Percentiles rank a stretch among this genome's conserved stretches.
Conservation (phyloP, 495 filamentous ascomycete species). For the Daldinia bambusicola region DNA sequence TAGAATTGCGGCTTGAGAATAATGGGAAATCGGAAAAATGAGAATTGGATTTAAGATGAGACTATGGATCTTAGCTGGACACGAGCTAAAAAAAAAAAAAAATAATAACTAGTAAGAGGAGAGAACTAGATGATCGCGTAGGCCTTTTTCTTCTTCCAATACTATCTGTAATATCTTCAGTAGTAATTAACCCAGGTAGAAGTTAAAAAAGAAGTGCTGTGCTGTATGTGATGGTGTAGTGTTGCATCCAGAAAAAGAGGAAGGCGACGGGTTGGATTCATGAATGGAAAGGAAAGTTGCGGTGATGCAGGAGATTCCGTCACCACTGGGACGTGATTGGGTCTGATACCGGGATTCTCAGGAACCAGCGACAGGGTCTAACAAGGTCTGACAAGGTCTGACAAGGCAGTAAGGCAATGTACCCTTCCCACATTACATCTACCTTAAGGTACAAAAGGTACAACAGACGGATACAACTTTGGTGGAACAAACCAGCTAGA, state of each 20-base stretch:
- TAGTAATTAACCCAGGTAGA: not conserved
- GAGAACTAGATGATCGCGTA: not conserved
- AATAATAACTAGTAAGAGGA: not conserved
- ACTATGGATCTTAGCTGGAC: not conserved
- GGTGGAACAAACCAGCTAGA: no score
- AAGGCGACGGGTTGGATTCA: conserved; percentile 13
- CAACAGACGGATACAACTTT: not conserved
- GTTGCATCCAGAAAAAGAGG: conserved; percentile 36
- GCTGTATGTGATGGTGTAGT: not conserved
- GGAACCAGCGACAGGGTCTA: conserved; percentile 38
- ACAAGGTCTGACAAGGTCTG: conserved; percentile 8
- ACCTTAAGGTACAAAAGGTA: not conserved
- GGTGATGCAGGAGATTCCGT: conserved; percentile 47
- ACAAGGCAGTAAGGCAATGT: conserved; percentile 1
- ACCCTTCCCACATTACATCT: not conserved
- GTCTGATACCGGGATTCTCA: conserved; percentile 40
- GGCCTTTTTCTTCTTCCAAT: not conserved
- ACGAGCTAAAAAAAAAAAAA: not conserved
- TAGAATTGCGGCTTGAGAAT: not conserved
- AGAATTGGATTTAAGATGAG: conserved; percentile 13
- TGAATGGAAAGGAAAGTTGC: conserved; percentile 34
- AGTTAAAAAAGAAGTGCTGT: not conserved
- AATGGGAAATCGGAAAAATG: conserved; percentile 7
- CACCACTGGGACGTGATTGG: conserved; percentile 33
- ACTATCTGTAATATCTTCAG: not conserved